phyloP scores from a whole-genome alignment of 257 asterid species.

The Plantago major region DNA sequence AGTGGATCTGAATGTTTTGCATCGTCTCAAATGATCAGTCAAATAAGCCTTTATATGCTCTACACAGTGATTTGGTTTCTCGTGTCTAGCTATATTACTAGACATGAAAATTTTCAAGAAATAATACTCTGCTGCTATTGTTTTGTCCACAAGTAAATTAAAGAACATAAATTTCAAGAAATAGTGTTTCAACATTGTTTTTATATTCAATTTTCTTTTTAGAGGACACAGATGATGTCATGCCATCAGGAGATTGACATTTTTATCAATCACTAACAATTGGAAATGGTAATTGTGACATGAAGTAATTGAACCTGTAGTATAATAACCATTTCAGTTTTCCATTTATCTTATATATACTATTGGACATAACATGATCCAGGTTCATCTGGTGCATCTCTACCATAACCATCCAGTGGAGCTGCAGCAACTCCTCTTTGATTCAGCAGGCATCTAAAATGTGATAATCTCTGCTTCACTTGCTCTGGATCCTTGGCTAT shows the following conservation, averaged over 20 bases:
- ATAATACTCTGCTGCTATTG: too few species aligned
- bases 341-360: not conserved
- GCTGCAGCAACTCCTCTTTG: slow-evolving; percentile 91
- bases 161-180: not conserved
- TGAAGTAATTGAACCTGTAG: slow-evolving; percentile 9
- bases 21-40: too few species aligned
- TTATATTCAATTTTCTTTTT: too few species aligned
- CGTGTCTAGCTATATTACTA: too few species aligned
- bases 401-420: slow-evolving; percentile 61
- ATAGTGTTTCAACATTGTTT: too few species aligned
- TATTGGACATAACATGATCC: slow-evolving; percentile 76
- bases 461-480: slow-evolving; percentile 45
- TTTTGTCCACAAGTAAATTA: too few species aligned
- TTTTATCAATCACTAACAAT: slow-evolving; percentile 12
- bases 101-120: too few species aligned
- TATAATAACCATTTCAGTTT: not conserved
- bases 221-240: too few species aligned
- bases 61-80: too few species aligned
- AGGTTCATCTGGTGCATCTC: slow-evolving; percentile 58
- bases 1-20: not conserved
- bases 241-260: too few species aligned
- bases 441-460: slow-evolving; percentile 79
- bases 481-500: slow-evolving; percentile 55
- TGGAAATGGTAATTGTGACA: not conserved
- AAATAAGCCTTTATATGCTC: too few species aligned